Base-by-base conservation (phyloP, 1,139 yeast species). In the Scheffersomyces lignicola region DNA sequence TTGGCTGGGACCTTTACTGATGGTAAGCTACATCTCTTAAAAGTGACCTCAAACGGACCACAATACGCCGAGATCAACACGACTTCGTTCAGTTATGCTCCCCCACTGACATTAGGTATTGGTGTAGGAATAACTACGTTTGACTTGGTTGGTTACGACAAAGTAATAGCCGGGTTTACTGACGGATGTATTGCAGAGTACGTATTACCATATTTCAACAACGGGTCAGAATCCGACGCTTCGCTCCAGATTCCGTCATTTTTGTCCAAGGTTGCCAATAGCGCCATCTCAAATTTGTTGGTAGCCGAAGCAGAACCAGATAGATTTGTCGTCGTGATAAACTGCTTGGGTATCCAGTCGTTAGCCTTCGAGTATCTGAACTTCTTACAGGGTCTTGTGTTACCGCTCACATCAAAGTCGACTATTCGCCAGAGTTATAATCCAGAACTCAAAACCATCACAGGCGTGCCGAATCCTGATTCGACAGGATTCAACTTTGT, bases 111-210 rank as follows among this genome's bases (percentile, higher is more conserved):
- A 9, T 33, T 39, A 3, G 34, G 27, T 2, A 33, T 34, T 2
- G 47, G 36, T 2, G 48, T 54, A 6, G 36, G 49, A n/a, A 73
- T 81, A 6, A 67, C 80, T 1, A 60, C 79, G 12, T 75, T 70
- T 44, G 84, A 79, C 46, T 80, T 80, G 65, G 43, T 79, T 8
- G 73, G 78, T 4, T 50, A 66, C 4, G 62, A 69, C 2, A 63
- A 60, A 7, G 49, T 88, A 2, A 51, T 83, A 1, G 78, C 80
- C 21, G 96, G 95, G 0, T 71, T 81, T 6, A 59, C 69, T 1
- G 76, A 78, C 38, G 97, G 97, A 0, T 66, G 65, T 24, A 58
- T 88, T 6, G 82, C 81, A 0, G 94, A 85, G 49, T 82, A 75
- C 47, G 65, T 73, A 18, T 51, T 83, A 1, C 50, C 54, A 15